Evolutionary conservation across 768 basidiomycete species (phyloP).

Genomic region (Megacollybia marginata): DNA sequence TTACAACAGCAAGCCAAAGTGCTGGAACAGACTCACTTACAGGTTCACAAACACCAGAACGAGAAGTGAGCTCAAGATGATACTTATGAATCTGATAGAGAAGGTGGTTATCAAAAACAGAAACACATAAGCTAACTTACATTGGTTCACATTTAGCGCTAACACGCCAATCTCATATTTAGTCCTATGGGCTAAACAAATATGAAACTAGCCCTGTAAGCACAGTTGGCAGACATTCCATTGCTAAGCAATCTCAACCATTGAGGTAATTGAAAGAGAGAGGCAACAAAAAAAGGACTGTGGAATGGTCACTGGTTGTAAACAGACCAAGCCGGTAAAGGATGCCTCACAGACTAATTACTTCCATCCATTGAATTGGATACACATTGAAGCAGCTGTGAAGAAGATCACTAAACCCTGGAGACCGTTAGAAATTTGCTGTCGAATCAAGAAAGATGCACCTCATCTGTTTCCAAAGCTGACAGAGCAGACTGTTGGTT

Average conservation of each 20-base stretch:
- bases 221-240: no score
- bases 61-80: not conserved
- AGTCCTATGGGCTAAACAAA: no score
- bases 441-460: not conserved
- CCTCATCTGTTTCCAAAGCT: not conserved
- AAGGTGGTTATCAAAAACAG: not conserved
- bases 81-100: not conserved
- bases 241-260: not conserved
- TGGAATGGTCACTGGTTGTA: not conserved
- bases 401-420: not conserved
- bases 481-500: not conserved
- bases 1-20: not conserved
- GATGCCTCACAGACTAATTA: not conserved
- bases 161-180: no score
- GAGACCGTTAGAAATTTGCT: not conserved
- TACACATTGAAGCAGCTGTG: not conserved
- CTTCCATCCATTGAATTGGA: not conserved
- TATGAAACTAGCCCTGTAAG: no score
- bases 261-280: not conserved
- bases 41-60: not conserved
- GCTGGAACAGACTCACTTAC: not conserved
- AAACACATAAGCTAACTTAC: not conserved
- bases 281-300: not conserved
- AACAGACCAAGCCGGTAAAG: not conserved
- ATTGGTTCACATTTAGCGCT: no score